Evolutionary conservation across 2,329 filamentous ascomycete species (phyloP).

Genomic region (Nemania diffusa): DNA sequence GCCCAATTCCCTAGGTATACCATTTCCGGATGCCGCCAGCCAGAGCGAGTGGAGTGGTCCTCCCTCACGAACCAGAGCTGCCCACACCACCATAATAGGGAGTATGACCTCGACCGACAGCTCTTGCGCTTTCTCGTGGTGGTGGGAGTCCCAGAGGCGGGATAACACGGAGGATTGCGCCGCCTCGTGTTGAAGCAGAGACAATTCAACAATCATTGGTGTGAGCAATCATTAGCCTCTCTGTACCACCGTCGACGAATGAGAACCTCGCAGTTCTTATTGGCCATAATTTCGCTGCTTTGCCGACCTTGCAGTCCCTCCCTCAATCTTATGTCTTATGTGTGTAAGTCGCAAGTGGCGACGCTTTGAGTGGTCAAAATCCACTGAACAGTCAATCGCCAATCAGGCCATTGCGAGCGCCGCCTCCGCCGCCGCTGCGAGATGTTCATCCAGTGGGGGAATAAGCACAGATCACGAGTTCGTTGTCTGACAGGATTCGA

Average conservation of each 20-base stretch:
- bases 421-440: conserved; percentile 38
- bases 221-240: conserved; percentile 47
- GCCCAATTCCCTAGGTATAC: conserved; percentile 39
- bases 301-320: conserved; percentile 43
- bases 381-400: conserved; percentile 45
- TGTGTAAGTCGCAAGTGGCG: conserved; percentile 41
- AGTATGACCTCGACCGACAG: conserved; percentile 22
- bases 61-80: conserved; percentile 34
- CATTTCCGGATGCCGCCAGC: conserved; percentile 37
- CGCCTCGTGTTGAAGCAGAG: not conserved
- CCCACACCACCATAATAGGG: conserved; percentile 38
- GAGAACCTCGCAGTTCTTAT: conserved; percentile 36
- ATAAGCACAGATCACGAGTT: conserved; percentile 52
- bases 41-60: conserved; percentile 17
- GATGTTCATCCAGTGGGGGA: conserved; percentile 38
- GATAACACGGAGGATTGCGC: conserved; percentile 13
- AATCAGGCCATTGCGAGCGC: conserved; percentile 47
- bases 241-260: conserved; percentile 38
- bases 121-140: conserved; percentile 6
- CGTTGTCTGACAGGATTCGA: conserved; percentile 46
- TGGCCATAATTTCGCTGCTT: conserved; percentile 40
- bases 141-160: conserved; percentile 20
- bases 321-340: too few species aligned
- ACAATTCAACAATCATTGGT: conserved; percentile 34
- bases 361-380: conserved; percentile 47